phyloP scores from a whole-genome alignment of 371 early-diverging fungal genomes.

The Apophysomyces ossiformis region DNA sequence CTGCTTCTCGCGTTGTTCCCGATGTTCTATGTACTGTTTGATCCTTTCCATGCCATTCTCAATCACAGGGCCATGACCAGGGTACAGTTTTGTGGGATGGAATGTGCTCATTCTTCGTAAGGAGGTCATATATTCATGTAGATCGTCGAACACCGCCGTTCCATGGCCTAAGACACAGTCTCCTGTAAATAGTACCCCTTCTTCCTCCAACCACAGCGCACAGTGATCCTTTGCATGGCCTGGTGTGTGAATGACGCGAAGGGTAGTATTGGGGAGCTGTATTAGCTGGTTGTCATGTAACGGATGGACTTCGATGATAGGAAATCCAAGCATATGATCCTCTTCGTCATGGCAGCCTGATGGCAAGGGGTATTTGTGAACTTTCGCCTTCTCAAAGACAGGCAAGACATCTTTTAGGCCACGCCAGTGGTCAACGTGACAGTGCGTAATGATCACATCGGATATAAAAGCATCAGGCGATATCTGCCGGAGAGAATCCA shows the following conservation, averaged over 20 bases:
- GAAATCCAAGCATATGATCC: conserved; percentile 30
- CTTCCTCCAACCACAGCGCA: conserved; percentile 74
- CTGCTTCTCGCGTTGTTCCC: conserved; percentile 34
- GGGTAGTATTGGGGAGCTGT: conserved; percentile 53
- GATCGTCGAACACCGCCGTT: conserved; percentile 75
- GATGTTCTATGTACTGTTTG: conserved; percentile 24
- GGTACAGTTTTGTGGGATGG: conserved; percentile 30
- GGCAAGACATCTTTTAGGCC: conserved; percentile 61
- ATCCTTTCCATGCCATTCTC: conserved; percentile 32
- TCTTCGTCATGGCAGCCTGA: conserved; percentile 12
- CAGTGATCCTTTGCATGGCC: conserved; percentile 88
- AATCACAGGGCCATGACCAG: conserved; percentile 66
- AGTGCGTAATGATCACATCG: conserved; percentile 82
- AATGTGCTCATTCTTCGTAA: conserved; percentile 50
- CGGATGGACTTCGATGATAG: conserved; percentile 18
- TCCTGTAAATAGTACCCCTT: conserved; percentile 77
- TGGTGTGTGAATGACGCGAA: conserved; percentile 76
- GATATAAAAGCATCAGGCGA: conserved; percentile 73
- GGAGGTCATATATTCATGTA: conserved; percentile 66
- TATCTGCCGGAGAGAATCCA: conserved; percentile 67
- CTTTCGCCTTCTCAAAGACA: conserved; percentile 22
- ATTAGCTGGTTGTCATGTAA: conserved; percentile 65
- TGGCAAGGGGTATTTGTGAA: conserved; percentile 34
- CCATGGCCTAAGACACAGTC: conserved; percentile 90
- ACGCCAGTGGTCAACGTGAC: conserved; percentile 86